Percentiles rank a stretch among this genome's conserved stretches.
Evolutionary conservation across 441 rosid species (phyloP).

Genomic region (Populus tomentosa): DNA sequence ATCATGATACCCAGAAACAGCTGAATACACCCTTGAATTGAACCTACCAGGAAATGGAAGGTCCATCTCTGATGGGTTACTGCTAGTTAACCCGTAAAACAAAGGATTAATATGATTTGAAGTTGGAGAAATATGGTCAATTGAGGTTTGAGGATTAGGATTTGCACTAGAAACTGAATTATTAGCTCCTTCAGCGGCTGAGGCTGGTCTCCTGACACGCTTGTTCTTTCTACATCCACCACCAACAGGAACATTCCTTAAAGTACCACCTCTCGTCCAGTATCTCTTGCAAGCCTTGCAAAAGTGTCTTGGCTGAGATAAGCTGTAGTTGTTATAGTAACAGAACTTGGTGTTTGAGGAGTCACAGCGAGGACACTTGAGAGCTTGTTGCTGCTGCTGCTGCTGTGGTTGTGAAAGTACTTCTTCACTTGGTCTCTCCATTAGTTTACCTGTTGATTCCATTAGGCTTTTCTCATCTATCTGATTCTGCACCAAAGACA

Average conservation of each 20-base stretch:
- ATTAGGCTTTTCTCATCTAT: conserved; percentile 44
- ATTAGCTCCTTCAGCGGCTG: conserved; percentile 18
- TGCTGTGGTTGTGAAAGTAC: conserved; percentile 14
- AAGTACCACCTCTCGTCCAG: conserved; percentile 72
- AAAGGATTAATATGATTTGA: conserved; percentile 42
- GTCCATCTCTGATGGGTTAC: conserved; percentile 36
- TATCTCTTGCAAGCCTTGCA: conserved; percentile 73
- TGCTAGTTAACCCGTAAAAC: conserved; percentile 35
- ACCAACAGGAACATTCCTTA: conserved; percentile 65
- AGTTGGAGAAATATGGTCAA: conserved; percentile 31
- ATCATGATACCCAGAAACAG: conserved; percentile 31
- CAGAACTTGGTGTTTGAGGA: conserved; percentile 74
- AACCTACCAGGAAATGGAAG: conserved; percentile 43
- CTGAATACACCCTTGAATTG: conserved; percentile 23
- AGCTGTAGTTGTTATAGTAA: conserved; percentile 73
- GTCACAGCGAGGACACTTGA: conserved; percentile 65
- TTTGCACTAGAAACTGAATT: conserved; percentile 25
- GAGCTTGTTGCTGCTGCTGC: conserved; percentile 37
- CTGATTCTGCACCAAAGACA: conserved; percentile 24
- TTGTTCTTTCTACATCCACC: conserved; percentile 74
- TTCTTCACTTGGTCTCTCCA: conserved; percentile 42
- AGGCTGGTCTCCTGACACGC: conserved; percentile 44
- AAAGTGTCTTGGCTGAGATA: conserved; percentile 67
- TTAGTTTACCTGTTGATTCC: conserved; percentile 36
- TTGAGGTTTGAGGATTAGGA: conserved; percentile 31